Percentiles rank a stretch among this genome's conserved stretches.
Evolutionary conservation across 768 basidiomycete species (phyloP).

Genomic region (Suillus clintonianus): DNA sequence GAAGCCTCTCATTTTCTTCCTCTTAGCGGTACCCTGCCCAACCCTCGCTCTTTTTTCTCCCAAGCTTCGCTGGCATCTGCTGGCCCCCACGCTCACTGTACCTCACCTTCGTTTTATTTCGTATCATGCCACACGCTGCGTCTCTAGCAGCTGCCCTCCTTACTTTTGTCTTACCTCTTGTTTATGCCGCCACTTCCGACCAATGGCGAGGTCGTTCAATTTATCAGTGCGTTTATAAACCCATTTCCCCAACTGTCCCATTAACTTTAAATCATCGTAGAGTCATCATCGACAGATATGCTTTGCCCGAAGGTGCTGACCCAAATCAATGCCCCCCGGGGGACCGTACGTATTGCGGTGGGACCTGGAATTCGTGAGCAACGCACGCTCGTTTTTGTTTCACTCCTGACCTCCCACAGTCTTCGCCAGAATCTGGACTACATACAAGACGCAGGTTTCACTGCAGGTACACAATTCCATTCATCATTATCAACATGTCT

Average conservation of each 20-base stretch:
- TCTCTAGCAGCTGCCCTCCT: slow-evolving; percentile 22
- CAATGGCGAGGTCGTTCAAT: slow-evolving; percentile 79
- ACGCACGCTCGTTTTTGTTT: not conserved
- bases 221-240: slow-evolving; percentile 59
- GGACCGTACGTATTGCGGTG: slow-evolving; percentile 78
- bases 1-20: not conserved
- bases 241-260: not conserved
- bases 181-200: slow-evolving; percentile 63
- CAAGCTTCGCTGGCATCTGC: not conserved
- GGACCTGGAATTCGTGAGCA: slow-evolving; percentile 71
- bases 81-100: not conserved
- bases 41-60: not conserved
- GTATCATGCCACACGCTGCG: slow-evolving; percentile 5
- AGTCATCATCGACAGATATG: slow-evolving; percentile 76
- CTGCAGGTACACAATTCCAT: slow-evolving; percentile 49
- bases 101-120: slow-evolving; percentile 14
- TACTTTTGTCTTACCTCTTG: slow-evolving; percentile 30
- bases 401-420: slow-evolving; percentile 27
- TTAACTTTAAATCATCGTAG: slow-evolving; percentile 33
- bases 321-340: slow-evolving; percentile 56
- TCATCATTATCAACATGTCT: not conserved
- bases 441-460: slow-evolving; percentile 80
- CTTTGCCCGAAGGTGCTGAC: slow-evolving; percentile 58
- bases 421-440: slow-evolving; percentile 82
- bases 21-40: not conserved